Conservation (phyloP, 2,329 filamentous ascomycete species). For the Monosporascus ibericus region DNA sequence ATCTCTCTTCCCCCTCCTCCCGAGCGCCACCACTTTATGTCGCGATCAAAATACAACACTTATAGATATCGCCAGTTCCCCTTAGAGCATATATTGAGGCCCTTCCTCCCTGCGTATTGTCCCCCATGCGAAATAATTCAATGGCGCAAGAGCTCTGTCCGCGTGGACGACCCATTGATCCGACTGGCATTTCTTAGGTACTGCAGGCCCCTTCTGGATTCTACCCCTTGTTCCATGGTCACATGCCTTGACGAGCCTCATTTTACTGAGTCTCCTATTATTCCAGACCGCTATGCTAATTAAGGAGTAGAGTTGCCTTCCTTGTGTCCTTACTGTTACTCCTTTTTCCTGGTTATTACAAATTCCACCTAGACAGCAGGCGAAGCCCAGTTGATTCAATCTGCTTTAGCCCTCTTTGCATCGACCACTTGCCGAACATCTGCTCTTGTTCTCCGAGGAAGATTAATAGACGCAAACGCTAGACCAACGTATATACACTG, state of each 20-base stretch:
- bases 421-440: background rate
- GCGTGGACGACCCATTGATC: background rate
- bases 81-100: too few relatives aligned
- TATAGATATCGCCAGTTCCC: too few relatives aligned
- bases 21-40: background rate
- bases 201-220: background rate
- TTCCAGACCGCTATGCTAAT: background rate
- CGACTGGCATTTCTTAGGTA: background rate
- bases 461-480: background rate
- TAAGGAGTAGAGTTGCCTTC: background rate
- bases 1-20: background rate
- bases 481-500: background rate
- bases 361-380: too few relatives aligned
- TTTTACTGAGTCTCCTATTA: background rate
- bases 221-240: background rate
- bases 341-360: too few relatives aligned
- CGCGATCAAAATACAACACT: too few relatives aligned
- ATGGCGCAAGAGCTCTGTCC: background rate
- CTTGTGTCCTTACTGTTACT: background rate
- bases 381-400: too few relatives aligned
- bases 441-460: background rate
- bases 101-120: too few relatives aligned
- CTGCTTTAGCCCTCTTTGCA: background rate
- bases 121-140: background rate
- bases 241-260: background rate